Evolutionary conservation across 257 asterid species (phyloP), one percentile per base, ranked within the genome.

Genomic region (Lavandula angustifolia): DNA sequence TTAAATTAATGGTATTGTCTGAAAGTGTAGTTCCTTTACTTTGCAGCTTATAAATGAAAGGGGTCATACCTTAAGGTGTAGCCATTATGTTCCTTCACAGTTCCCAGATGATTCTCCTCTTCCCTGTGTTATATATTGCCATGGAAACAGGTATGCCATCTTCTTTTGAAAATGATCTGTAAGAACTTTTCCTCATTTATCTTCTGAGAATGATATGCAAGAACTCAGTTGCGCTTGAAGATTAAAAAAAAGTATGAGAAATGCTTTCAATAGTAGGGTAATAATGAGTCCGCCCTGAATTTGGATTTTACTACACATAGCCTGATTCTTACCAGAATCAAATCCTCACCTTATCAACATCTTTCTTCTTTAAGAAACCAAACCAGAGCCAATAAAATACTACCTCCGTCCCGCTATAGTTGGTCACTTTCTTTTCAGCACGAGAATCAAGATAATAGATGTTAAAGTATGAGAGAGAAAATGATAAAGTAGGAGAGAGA

Each of bases 51-150:
- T 48, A 61, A 94, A 94, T 73, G 97, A 88, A 75, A 85, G 95
- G 75, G 97, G 95, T 8, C 97, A 87, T 70, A 76, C 73, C 47
- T 69, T 94, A 85, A 90, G 77, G 81, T 94, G 99, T 72, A 90
- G 99, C 79, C 99, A 94, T 75, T 94, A 94, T 50, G 78, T 78
- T 68, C 99, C 99, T 62, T 76, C 89, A 6, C 80, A 83, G 50
- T 75, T 61, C 66, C 89, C 88, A 4, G 99, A 81, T 37, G 87
- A 83, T 71, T 68, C 83, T 68, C 79, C 94, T 61, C 95, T 90
- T 78, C 99, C 99, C 49, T 94, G 99, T 78, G 99, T 94, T 51
- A 70, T 94, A 68, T 94, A 94, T 82, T 94, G 99, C 80, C 99
- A 94, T 69, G 99, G 99, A 50, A 94, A 90, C 87, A 94, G 98